phyloP scores from a whole-genome alignment of 305 asterid species.

The Fraxinus platypoda region DNA sequence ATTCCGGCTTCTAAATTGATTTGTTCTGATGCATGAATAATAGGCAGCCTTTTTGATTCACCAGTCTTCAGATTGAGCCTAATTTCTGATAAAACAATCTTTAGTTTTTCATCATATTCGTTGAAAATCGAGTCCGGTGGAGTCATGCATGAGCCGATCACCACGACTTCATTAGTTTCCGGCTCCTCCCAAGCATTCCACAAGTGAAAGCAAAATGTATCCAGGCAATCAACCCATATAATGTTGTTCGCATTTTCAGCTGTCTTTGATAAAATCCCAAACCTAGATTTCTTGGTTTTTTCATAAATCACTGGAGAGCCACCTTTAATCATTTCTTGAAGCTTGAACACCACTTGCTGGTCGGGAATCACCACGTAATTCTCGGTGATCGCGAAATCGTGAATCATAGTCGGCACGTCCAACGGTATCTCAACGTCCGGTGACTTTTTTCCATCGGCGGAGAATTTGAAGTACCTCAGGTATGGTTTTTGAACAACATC shows the following conservation, averaged over 20 bases:
- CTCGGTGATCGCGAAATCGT: constrained; percentile 50
- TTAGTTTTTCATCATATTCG: constrained; percentile 34
- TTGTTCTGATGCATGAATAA: constrained; percentile 30
- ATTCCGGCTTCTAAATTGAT: constrained; percentile 49
- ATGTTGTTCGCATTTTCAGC: constrained; percentile 28
- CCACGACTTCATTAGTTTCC: constrained; percentile 44
- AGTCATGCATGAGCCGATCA: constrained; percentile 60
- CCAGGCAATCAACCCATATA: constrained; percentile 44
- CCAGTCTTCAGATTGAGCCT: constrained; percentile 44
- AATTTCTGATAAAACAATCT: constrained; percentile 42
- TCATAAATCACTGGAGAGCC: constrained; percentile 54
- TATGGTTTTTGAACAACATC: constrained; percentile 44
- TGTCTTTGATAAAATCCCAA: constrained; percentile 41
- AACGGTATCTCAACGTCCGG: constrained; percentile 36
- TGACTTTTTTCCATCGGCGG: constrained; percentile 30
- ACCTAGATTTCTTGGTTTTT: constrained; percentile 41
- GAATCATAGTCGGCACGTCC: constrained; percentile 44
- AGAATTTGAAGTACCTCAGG: constrained; percentile 42
- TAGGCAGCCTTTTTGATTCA: constrained; percentile 23
- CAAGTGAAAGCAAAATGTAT: constrained; percentile 48
- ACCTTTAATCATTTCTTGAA: constrained; percentile 46
- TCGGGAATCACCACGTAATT: constrained; percentile 48
- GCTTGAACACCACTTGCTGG: constrained; percentile 52
- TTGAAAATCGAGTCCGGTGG: constrained; percentile 54
- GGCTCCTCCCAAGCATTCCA: constrained; percentile 63